Conservation (phyloP, 176 grass and related monocot species). For the Cenchrus americanus region DNA sequence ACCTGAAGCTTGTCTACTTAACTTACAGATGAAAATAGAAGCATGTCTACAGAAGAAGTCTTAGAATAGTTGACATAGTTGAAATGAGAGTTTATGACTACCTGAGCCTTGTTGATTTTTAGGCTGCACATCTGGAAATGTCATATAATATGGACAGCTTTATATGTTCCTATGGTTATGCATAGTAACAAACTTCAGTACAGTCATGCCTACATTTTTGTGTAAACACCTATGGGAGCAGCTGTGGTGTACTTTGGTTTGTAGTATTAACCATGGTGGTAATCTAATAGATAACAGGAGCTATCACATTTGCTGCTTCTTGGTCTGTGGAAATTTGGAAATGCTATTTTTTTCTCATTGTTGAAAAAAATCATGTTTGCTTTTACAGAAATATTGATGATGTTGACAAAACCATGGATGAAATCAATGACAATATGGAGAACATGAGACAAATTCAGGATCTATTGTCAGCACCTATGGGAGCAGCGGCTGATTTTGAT, state of each 20-base stretch:
- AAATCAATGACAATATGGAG: constrained; percentile 96
- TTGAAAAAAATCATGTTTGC: constrained; percentile 5
- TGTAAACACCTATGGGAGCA: too few species aligned
- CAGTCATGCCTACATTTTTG: background rate
- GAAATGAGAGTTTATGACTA: constrained; percentile 12
- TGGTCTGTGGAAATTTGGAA: background rate
- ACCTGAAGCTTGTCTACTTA: background rate
- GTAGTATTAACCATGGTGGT: background rate
- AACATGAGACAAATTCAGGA: constrained; percentile 98
- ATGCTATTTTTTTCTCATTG: constrained; percentile 28
- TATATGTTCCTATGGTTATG: background rate
- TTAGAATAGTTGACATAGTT: background rate
- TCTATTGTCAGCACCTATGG: constrained; percentile 76
- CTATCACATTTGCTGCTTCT: constrained; percentile 13
- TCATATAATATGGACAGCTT: background rate
- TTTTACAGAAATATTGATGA: constrained; percentile 90
- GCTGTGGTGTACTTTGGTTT: background rate
- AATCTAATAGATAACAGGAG: background rate
- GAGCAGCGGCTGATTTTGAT: constrained; percentile 89
- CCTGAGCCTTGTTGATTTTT: constrained; percentile 1
- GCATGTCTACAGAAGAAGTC: background rate
- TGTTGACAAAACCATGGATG: constrained; percentile 97
- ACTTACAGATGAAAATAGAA: constrained; percentile 26
- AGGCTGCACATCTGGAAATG: background rate
- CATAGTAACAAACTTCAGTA: background rate